Base-by-base conservation (phyloP, 768 basidiomycete species). In the Lactarius evosmus region DNA sequence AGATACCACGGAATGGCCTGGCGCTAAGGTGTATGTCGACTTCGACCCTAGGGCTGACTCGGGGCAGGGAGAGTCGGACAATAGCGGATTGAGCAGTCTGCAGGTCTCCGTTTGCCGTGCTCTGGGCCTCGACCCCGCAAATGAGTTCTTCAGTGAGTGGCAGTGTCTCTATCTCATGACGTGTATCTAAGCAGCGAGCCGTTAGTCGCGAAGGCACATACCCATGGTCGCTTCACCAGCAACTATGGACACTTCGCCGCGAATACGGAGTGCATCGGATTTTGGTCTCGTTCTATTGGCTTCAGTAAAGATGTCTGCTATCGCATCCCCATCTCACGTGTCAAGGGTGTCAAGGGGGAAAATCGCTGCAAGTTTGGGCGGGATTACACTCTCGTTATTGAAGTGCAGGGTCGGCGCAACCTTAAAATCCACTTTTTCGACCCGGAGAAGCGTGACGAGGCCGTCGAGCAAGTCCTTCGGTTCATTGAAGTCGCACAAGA, bases 231-330 rank as follows among this genome's bases (percentile, higher is more conserved):
- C n/a, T n/a, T 69, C 36, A 49, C 49, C 19, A 49, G 40, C 16
- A 36, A 58, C 38, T 17, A 41, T 7, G 68, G 68, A 11, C 41
- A 61, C 25, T 61, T 69, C 7, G 68, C 62, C 17, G 53, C 64
- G 19, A 69, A 41, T 36, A 44, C 40, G 25, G 68, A 69, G 16
- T 51, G 36, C 22, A 46, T 69, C 52, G 68, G 68, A n/a, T 69
- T 69, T 50, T 67, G 64, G 65, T 66, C 64, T 11, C 66, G 63
- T 11, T 63, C 68, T 17, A 25, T 63, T 16, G 40, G 60, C 29
- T 63, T 63, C n/a, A 34, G 52, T 19, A 38, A 56, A 34, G 57
- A 64, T 41, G 56, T 67, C 30, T 34, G 53, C 40, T 69, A 69
- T 40, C 68, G 68, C 38, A 27, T 69, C 9, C 68, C 68, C 29